Base-by-base conservation (phyloP, 169 alveolate species). In the Perkinsus marinus region DNA sequence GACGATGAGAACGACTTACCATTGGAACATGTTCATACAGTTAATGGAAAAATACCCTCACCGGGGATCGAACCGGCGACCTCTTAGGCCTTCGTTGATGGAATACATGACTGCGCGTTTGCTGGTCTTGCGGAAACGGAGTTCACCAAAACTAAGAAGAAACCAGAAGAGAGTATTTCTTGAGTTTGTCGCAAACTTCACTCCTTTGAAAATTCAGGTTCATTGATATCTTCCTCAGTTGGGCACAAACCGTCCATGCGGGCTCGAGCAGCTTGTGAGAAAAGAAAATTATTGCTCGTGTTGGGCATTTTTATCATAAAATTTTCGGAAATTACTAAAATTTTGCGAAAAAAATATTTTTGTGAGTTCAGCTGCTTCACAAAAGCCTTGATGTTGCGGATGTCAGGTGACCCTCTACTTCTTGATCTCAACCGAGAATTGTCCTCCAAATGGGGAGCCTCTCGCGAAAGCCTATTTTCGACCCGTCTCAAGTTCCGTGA, bases 1-100 rank as follows among this genome's bases (percentile, higher is more conserved):
- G 91, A 89, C 30, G 91, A 89, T 37, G 36, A 89, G 38, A 89
- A 89, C 91, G 91, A 89, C 37, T 39, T 89, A 22, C 91, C 91
- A 0, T 37, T 89, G 46, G 79, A 57, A 13, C 79, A 57, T 16
- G 79, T 57, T 16, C 79, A 57, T 57, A 57, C 79, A 26, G 79
- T 57, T 13, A 10, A 13, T 30, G 30, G 30, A 13, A 16, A 57
- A 16, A 57, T 57, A 2, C 79, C 79, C 36, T 57, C 79, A 19
- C 34, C 79, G 79, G 79, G 79, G 79, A 57, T 16, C 22, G 79
- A 57, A 57, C 79, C 79, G 37, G 79, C 30, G 79, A 6, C 79
- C 79, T 57, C 79, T 2, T 30, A 57, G 79, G 79, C 79, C 3
- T 57, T 57, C 22, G 79, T 57, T 30, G 79, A 57, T 30, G 79